These are phyloP conservation scores for Xylaria sp. DNA, from an alignment of 2,329 filamentous ascomycete genomes.

Conservation along the genomic window DNA sequence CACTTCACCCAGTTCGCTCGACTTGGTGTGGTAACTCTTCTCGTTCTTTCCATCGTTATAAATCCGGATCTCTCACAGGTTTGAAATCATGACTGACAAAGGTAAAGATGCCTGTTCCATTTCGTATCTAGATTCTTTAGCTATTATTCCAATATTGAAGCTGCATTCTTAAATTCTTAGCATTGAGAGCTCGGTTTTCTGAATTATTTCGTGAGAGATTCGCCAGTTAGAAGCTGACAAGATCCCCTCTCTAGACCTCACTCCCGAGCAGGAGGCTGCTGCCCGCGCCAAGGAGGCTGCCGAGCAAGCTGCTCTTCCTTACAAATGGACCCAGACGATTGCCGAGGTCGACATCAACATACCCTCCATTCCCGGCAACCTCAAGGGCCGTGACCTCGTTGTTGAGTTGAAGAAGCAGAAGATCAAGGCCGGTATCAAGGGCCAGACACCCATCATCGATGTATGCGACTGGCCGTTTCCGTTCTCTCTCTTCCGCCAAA, in stretches of 20 bases:
- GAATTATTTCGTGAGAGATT: neutral
- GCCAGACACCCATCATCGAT: constrained; percentile 76
- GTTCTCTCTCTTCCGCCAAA: neutral
- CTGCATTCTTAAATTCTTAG: neutral
- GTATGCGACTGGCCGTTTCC: constrained; percentile 44
- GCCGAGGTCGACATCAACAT: constrained; percentile 77
- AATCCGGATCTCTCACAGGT: neutral
- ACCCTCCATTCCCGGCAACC: constrained; percentile 65
- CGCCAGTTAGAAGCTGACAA: constrained; percentile 13
- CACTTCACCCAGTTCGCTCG: no score
- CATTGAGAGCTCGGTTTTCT: neutral
- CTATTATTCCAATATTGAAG: no score
- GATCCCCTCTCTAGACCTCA: constrained; percentile 39
- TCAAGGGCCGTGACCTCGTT: constrained; percentile 78
- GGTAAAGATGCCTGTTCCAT: constrained; percentile 1
- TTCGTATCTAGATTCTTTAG: neutral
- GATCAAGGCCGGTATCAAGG: constrained; percentile 78
- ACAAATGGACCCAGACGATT: constrained; percentile 97
- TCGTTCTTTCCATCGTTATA: constrained; percentile 18
- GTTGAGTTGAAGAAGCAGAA: constrained; percentile 76
- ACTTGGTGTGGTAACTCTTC: constrained; percentile 17
- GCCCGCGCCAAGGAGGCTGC: constrained; percentile 67
- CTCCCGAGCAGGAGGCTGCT: constrained; percentile 52
- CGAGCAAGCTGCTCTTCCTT: constrained; percentile 87
- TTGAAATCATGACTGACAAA: constrained; percentile 24